Base-by-base conservation (phyloP, 2,329 filamentous ascomycete genomes). In the Venturia nashicola region DNA sequence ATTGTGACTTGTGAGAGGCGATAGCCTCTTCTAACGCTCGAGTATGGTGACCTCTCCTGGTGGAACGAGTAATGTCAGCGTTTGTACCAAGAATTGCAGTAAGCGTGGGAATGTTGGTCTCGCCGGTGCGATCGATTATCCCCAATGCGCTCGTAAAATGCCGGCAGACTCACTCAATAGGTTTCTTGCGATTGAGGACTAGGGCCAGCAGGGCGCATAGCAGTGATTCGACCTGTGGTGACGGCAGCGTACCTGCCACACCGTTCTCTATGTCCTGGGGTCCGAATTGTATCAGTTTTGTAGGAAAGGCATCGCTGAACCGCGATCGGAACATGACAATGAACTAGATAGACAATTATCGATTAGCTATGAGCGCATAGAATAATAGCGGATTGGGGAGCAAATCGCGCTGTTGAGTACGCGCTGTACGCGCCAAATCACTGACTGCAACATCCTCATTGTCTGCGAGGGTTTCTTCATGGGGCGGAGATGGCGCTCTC, bases 311-410 rank as follows among this genome's bases (percentile, higher is more conserved):
- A 66, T 96, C 91, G 76, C 83, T 86, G 76, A 99, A 97, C 72
- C 94, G 90, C 76, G 89, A 89, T 75, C 93, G 86, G 77, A 97
- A 99, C 90, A 96, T 97, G 69, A 97, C 91, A 76, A 99, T 90
- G 77, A 99, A 97, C 91, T 97, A 72, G 48, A 61, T 51, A 16
- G 39, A 40, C 40, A 64, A 46, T 23, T 32, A 43, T 39, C 2
- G 67, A 62, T 75, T 70, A 75, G 72, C 70, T 48, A 55, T 62
- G 61, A 39, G 69, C 65, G 65, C 67, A 67, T 69, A 66, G 68
- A 65, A 65, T 62, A 69, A 68, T 69, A 67, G 71, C 67, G 69
- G 68, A 66, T 32, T n/a, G 16, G 18, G 23, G 27, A 46, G 14
- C 14, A 48, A 46, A 42, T 55, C 59, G 61, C 65, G 65, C 65